Percentiles rank a stretch among this genome's conserved stretches.
Evolutionary conservation across 2,329 filamentous ascomycete species (phyloP).

Genomic region (Teratosphaeria destructans): DNA sequence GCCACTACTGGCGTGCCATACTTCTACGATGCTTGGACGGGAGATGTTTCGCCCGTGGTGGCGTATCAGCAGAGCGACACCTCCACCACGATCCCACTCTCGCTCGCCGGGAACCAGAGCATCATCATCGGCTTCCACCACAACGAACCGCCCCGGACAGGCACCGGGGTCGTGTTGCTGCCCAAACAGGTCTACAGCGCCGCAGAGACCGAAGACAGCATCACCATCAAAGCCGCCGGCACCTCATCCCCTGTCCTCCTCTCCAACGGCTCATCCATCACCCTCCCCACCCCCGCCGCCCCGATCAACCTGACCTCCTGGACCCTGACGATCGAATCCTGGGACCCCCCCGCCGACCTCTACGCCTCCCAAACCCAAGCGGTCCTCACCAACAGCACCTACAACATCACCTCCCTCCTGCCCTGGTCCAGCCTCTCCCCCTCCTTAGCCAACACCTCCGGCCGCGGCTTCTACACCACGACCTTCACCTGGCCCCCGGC

Average conservation of each 20-base stretch:
- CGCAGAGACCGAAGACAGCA: neutral
- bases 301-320: conserved; percentile 25
- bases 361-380: conserved; percentile 6
- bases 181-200: neutral
- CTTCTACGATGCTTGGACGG: conserved; percentile 35
- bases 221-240: neutral
- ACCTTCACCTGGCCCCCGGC: conserved; percentile 19
- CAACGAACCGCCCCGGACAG: neutral
- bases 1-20: conserved; percentile 26
- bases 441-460: conserved; percentile 22
- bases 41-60: conserved; percentile 23
- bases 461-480: conserved; percentile 27
- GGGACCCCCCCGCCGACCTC: conserved; percentile 28
- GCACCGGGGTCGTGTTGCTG: neutral
- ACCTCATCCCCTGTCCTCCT: neutral
- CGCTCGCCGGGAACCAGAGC: neutral
- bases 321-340: conserved; percentile 30
- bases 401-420: conserved; percentile 19
- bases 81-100: neutral
- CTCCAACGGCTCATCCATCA: conserved; percentile 6
- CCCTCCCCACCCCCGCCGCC: conserved; percentile 8
- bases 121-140: neutral
- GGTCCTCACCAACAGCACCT: conserved; percentile 23
- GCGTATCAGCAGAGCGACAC: conserved; percentile 23
- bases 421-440: conserved; percentile 27